Base-by-base conservation (phyloP, 2,329 filamentous ascomycete species). In the Ophiostoma triangulosporum region DNA sequence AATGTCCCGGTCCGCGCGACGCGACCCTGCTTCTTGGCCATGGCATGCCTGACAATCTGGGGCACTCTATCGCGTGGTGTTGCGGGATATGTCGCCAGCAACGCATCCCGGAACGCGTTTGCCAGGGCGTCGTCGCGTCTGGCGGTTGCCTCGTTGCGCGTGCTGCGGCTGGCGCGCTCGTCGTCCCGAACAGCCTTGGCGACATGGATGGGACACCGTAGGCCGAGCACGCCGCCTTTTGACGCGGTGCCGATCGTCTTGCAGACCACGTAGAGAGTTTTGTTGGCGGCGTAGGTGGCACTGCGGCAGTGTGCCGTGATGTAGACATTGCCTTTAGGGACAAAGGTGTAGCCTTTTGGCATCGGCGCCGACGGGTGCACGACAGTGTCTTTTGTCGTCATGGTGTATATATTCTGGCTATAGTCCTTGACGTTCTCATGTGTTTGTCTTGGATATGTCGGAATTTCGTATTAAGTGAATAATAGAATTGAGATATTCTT, bases 1-100 rank as follows among this genome's bases (percentile, higher is more conserved):
- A 74, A 60, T 45, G 57, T 70, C 2, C 61, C 62, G 1, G 69
- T 70, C 50, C 75, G 64, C 3, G 74, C 75, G 1, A 78, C 74
- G 9, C 74, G 65, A 2, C 73, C 62, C 22, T 66, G 57, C 61
- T 76, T 78, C 58, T 64, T 59, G 57, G 73, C 8, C 43, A 46
- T 69, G 0, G 73, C 66, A 38, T 69, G 69, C 38, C 57, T 63
- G 3, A 75, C 58, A 12, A 76, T 63, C 3, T 55, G 52, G 0
- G 64, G 58, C 11, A 68, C 57, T 3, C 67, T 66, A 0, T 56
- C 53, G 1, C 58, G 51, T 0, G 74, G 74, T 1, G 72, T 68
- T 0, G 60, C 57, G 0, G 72, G 69, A 54, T 73, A 78, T 4
- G 67, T 60, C 0, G 55, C 57, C 4, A 63, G 26, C 4, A 78